Percentiles rank a stretch among this genome's conserved stretches.
Evolutionary conservation across 2,329 filamentous ascomycete genomes (phyloP).

Genomic region (Cordyceps fumosorosea): DNA sequence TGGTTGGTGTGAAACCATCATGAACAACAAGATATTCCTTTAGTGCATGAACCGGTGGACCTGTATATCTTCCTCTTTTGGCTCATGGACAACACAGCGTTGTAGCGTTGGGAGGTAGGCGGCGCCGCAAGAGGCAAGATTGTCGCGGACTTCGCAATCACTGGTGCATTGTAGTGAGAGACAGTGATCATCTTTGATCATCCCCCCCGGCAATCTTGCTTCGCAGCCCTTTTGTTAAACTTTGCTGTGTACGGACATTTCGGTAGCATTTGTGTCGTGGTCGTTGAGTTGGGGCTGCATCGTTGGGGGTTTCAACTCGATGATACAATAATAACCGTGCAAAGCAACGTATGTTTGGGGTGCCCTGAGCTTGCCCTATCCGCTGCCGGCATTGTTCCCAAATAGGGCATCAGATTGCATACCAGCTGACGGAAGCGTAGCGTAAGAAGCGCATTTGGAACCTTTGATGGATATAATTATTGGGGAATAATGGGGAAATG

Average conservation of each 20-base stretch:
- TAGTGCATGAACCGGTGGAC: not conserved
- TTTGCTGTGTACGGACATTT: too few relatives aligned
- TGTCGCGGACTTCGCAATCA: not conserved
- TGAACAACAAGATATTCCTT: not conserved
- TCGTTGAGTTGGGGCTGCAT: not conserved
- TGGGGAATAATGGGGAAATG: conserved; percentile 1
- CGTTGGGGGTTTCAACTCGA: not conserved
- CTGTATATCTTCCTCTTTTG: not conserved
- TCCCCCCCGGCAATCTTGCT: too few relatives aligned
- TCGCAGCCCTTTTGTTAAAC: too few relatives aligned
- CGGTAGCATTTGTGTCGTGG: too few relatives aligned
- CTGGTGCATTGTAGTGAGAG: too few relatives aligned
- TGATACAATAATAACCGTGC: not conserved
- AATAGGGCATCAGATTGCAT: conserved; percentile 9
- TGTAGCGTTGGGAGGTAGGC: not conserved
- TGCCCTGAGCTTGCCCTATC: conserved; percentile 8
- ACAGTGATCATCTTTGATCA: too few relatives aligned
- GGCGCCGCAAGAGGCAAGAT: not conserved
- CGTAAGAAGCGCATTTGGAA: not conserved
- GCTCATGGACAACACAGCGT: not conserved
- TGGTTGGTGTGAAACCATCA: not conserved
- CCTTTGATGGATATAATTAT: not conserved
- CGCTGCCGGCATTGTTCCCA: conserved; percentile 10
- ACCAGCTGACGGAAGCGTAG: not conserved
- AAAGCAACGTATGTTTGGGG: not conserved